Percentiles rank a stretch among this genome's conserved stretches.
phyloP scores from a whole-genome alignment of 129 eudicot genomes.

The Flaveria brownii region DNA sequence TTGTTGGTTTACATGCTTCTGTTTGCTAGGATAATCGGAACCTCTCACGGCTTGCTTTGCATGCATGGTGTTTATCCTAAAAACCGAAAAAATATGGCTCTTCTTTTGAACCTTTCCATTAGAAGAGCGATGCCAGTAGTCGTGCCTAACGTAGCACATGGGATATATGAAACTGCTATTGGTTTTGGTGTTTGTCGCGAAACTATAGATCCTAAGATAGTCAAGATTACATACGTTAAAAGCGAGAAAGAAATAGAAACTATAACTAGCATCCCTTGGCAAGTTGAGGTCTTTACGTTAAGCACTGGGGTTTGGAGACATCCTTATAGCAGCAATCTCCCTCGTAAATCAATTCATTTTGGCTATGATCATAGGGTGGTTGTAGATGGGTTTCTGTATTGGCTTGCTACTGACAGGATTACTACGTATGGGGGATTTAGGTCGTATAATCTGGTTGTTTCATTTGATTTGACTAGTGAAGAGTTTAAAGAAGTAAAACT shows the following conservation, averaged over 20 bases:
- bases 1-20: no score
- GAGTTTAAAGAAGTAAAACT: background rate
- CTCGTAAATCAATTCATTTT: no score
- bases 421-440: no score
- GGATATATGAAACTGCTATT: constrained; percentile 16
- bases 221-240: constrained; percentile 31
- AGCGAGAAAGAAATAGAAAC: background rate
- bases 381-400: background rate
- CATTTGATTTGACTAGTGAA: background rate
- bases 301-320: background rate
- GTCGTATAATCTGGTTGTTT: background rate
- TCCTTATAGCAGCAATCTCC: background rate
- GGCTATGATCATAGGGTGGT: no score
- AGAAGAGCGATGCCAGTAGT: constrained; percentile 12
- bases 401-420: background rate
- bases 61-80: no score
- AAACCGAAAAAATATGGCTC: background rate
- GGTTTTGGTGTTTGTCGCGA: constrained; percentile 49
- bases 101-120: constrained; percentile 44
- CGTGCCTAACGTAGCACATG: background rate
- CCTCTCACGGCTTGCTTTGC: no score
- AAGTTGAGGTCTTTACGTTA: background rate
- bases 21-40: no score
- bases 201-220: constrained; percentile 24
- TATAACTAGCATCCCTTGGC: background rate